Evolutionary conservation across 768 basidiomycete species (phyloP).

Genomic region (Auriscalpium vulgare): DNA sequence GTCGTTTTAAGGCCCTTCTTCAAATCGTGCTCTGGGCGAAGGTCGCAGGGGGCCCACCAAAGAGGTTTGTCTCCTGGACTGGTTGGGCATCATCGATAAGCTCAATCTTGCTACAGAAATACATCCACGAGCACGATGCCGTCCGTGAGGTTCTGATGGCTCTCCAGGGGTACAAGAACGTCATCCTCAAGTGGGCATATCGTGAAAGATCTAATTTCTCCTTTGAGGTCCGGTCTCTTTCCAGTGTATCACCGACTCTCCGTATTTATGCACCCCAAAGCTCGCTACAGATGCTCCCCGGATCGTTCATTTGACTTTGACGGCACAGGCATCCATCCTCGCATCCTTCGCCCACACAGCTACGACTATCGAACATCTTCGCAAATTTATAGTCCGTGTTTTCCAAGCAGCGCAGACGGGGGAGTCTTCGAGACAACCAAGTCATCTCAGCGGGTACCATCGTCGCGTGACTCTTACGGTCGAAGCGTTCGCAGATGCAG

Average conservation of each 20-base stretch:
- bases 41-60: slow-evolving; percentile 33
- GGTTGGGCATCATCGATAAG: not conserved
- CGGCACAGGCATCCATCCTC: slow-evolving; percentile 60
- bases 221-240: slow-evolving; percentile 24
- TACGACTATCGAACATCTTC: slow-evolving; percentile 53
- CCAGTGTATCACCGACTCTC: not conserved
- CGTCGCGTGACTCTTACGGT: slow-evolving; percentile 43
- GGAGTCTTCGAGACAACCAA: slow-evolving; percentile 15
- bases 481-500: slow-evolving; percentile 78
- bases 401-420: slow-evolving; percentile 20
- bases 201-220: slow-evolving; percentile 21
- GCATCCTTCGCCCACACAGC: slow-evolving; percentile 49
- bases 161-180: slow-evolving; percentile 63
- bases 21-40: slow-evolving; percentile 31
- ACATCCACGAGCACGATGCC: slow-evolving; percentile 68
- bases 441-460: slow-evolving; percentile 6
- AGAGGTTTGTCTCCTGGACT: not conserved
- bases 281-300: slow-evolving; percentile 45
- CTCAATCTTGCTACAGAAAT: slow-evolving; percentile 34
- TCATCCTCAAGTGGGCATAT: slow-evolving; percentile 35
- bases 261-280: slow-evolving; percentile 22
- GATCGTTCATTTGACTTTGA: slow-evolving; percentile 58
- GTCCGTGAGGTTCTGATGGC: slow-evolving; percentile 72
- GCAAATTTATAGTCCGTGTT: slow-evolving; percentile 46
- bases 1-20: slow-evolving; percentile 34